phyloP scores from a whole-genome alignment of 148 eudicot genomes.

The Rhododendron ovatum region DNA sequence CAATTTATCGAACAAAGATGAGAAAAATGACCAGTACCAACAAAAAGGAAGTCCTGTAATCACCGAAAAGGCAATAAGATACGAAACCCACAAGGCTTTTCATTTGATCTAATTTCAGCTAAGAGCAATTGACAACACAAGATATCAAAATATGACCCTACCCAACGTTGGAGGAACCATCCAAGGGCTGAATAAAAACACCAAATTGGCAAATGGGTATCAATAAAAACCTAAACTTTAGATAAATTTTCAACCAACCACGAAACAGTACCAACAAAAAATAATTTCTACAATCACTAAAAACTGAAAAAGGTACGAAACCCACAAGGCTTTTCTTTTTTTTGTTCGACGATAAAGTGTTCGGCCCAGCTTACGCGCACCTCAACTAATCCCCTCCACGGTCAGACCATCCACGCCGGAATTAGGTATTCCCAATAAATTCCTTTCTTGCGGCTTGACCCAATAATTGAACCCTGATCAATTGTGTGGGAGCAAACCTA shows the following conservation, averaged over 20 bases:
- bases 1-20: background rate
- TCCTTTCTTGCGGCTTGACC: too few relatives aligned
- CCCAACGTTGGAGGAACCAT: constrained; percentile 48
- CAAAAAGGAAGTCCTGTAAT: background rate
- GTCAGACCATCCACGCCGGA: too few relatives aligned
- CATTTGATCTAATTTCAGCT: background rate
- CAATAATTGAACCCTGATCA: too few relatives aligned
- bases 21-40: background rate
- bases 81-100: constrained; percentile 11
- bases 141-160: constrained; percentile 9
- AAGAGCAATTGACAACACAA: background rate
- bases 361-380: too few relatives aligned
- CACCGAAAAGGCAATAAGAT: background rate
- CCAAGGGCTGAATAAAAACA: constrained; percentile 30
- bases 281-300: constrained; percentile 1
- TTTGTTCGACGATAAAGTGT: too few relatives aligned
- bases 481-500: too few relatives aligned
- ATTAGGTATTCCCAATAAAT: too few relatives aligned
- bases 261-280: background rate
- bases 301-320: background rate
- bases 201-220: background rate
- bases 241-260: background rate
- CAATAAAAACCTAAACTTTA: background rate
- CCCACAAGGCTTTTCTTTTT: constrained; percentile 8
- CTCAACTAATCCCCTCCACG: too few relatives aligned